Base-by-base conservation (phyloP, 2,329 filamentous ascomycete species). In the Ascochyta koolunga region DNA sequence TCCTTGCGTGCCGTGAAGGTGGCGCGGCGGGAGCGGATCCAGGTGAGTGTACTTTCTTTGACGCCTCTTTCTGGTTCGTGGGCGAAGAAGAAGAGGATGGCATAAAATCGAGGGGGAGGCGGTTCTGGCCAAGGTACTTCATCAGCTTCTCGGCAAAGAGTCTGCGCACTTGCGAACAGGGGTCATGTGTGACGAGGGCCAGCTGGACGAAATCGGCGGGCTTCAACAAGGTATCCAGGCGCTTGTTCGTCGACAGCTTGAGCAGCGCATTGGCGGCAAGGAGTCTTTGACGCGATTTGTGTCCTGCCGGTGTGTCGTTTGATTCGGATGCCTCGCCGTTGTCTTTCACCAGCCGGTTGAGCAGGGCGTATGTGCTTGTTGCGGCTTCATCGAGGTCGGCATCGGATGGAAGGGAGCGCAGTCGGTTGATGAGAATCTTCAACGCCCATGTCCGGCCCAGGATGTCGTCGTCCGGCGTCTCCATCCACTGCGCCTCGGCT, bases 51-150 rank as follows among this genome's bases (percentile, higher is more conserved):
- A 36, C 88, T 86, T 43, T 85, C 86, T 71, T 88, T 90, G 70
- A 96, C 84, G 15, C 85, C 83, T n/a, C 78, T 71, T 32, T 86
- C 83, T 0, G 93, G 95, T 76, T 99, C 95, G 71, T 95, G 97
- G 1, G 95, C 93, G 27, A 92, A 89, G 37, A 98, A 79, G 78
- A 97, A 98, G 5, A 96, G 82, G 35, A 96, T 88, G 0, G 91
- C 89, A 73, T 96, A 95, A 81, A 96, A 99, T 9, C 93, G 87
- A 11, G 83, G 79, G 86, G 82, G 2, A 96, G 81, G 62, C 83
- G 86, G 50, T 83, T 84, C 47, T 89, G 85, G 9, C 89, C 89
- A 4, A 98, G 84, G 67, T 96, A 93, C 76, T 96, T 97, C 76
- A 96, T 95, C 35, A 99, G 79, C 65, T 93, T 92, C 66, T 87